Evolutionary conservation across 1,284 basidiomycete genomes (phyloP), one percentile per base, ranked within the genome.

Genomic region (Ustilago vetiveriae): DNA sequence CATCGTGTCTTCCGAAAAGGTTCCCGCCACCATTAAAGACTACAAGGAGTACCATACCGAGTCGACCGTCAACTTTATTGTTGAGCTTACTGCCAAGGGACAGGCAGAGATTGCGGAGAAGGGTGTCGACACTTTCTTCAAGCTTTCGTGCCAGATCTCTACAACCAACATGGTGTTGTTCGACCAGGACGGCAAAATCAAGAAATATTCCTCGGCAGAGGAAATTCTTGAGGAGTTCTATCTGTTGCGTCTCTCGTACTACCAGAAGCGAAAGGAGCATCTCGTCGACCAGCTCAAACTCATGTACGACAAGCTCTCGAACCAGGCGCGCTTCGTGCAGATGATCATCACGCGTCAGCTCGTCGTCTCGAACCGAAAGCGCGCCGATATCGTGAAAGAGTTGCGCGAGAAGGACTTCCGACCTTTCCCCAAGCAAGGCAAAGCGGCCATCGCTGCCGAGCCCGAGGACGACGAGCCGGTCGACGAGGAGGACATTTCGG

Each of bases 111-210:
- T 94, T 2, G 92, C 94, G 77, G 87, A 88, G 53, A 92, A 97
- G 80, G 95, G 95, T 3, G 83, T 96, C 36, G 83, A 90, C 30
- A 94, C 95, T 82, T 92, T 88, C 81, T 98, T 99, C 88, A 97
- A 95, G 84, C 84, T 97, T 48, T 88, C 89, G 4, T 84, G 86
- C 38, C 91, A 92, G 79, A 84, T 98, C 81, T 90, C 86, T 80
- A 97, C 93, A 9, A 87, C 87, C 81, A 99, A 99, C 85, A 98
- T 99, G 96, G 97, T 98, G 9, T 93, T 92, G 83, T 99, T 99
- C 83, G 94, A 98, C 83, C 88, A 92, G 68, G 90, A 95, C 26
- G 90, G 92, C 77, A 97, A 96, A 85, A 97, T 99, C 84, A 93
- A 90, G 84, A 96, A 90, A 84, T 98, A 98, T 83, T 84, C 87